phyloP scores from a whole-genome alignment of 2,329 filamentous ascomycete species.

The Diplodia intermedia region DNA sequence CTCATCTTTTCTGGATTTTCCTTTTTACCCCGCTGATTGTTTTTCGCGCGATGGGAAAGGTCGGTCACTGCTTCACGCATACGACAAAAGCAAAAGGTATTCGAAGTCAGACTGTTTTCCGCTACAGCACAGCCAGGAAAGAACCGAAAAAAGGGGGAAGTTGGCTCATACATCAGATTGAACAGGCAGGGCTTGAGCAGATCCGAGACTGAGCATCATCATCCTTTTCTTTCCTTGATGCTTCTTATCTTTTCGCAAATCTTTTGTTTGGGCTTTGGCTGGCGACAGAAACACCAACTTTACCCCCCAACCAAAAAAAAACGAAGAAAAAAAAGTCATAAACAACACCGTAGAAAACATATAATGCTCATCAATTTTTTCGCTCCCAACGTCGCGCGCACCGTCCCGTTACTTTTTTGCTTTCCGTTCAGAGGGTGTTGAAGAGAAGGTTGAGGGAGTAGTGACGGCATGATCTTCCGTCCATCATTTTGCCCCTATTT shows the following conservation, averaged over 20 bases:
- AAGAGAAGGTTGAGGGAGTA: no score
- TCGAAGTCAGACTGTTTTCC: conserved; percentile 1
- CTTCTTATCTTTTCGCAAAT: conserved; percentile 2
- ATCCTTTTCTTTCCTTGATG: background rate
- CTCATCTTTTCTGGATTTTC: conserved; percentile 20
- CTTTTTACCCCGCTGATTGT: conserved; percentile 17
- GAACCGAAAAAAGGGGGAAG: background rate
- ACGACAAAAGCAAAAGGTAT: conserved; percentile 24
- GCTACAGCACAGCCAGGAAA: background rate
- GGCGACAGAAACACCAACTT: background rate
- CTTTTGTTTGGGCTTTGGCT: conserved; percentile 2
- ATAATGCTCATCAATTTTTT: conserved; percentile 1
- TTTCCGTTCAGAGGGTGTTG: no score
- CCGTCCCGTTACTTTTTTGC: background rate
- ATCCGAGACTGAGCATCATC: conserved; percentile 30
- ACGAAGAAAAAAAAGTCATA: background rate
- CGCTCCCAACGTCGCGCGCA: background rate
- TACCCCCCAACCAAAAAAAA: background rate
- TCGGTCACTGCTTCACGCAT: conserved; percentile 25
- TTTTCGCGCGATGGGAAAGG: conserved; percentile 16
- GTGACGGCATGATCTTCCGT: no score
- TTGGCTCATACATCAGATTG: conserved; percentile 26
- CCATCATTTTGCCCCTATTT: no score
- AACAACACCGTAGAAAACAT: background rate
- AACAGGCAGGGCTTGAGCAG: conserved; percentile 24